A percentile compares a stretch with the other conserved stretches of the same genome.
Evolutionary conservation across 768 basidiomycete species (phyloP).

Genomic region (Rhizopogon rudus): DNA sequence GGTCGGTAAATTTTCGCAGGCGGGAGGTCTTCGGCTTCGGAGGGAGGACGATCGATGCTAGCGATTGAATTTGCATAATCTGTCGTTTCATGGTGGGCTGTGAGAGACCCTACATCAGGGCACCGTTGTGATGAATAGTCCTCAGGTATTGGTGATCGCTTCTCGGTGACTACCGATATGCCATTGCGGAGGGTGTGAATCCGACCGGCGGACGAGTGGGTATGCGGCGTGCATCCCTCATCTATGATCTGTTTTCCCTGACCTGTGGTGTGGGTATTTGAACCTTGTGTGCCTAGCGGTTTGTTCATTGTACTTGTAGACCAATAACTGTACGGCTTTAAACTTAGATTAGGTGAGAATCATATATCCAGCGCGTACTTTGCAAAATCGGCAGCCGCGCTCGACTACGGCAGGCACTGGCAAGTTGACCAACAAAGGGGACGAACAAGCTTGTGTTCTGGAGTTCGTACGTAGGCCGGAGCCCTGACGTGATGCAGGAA

Average conservation of each 20-base stretch:
- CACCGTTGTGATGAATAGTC: slow-evolving; percentile 6
- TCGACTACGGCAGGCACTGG: background rate
- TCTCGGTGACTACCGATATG: background rate
- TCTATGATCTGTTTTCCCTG: background rate
- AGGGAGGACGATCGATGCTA: slow-evolving; percentile 37
- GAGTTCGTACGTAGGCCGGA: background rate
- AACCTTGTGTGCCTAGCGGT: background rate
- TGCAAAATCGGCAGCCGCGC: background rate
- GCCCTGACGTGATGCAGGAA: background rate
- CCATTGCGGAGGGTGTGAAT: background rate
- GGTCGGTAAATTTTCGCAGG: slow-evolving; percentile 41
- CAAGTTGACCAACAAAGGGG: background rate
- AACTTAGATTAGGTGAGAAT: background rate
- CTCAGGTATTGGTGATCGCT: background rate
- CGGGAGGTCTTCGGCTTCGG: slow-evolving; percentile 26
- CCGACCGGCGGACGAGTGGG: background rate
- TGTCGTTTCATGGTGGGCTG: slow-evolving; percentile 30
- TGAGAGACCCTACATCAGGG: slow-evolving; percentile 27
- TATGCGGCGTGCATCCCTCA: background rate
- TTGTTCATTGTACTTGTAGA: background rate
- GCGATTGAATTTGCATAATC: slow-evolving; percentile 34
- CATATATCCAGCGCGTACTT: background rate
- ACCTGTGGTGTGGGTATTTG: background rate
- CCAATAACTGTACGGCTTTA: background rate
- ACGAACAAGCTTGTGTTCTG: background rate